These are phyloP conservation scores for Suillus plorans DNA, from an alignment of 768 basidiomycete genomes.

Conservation along the genomic window DNA sequence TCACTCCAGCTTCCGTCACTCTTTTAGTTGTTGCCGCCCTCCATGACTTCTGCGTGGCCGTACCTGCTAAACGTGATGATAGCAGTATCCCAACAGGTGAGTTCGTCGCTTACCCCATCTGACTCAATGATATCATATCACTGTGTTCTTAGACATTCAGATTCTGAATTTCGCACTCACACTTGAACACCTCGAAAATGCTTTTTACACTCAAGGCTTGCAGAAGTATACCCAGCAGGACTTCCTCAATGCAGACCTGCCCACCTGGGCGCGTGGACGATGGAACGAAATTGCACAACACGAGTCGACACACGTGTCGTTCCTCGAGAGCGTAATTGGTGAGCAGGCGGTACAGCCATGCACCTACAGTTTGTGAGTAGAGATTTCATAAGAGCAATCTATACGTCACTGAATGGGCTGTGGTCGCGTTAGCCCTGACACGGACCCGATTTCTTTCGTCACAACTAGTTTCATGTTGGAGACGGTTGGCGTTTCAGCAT, in stretches of 20 bases:
- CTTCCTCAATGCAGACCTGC: constrained; percentile 37
- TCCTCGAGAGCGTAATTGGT: constrained; percentile 27
- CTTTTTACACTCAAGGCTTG: constrained; percentile 33
- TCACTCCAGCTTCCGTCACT: not conserved
- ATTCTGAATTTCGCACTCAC: constrained; percentile 36
- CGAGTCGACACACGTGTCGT: constrained; percentile 44
- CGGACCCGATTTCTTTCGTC: constrained; percentile 43
- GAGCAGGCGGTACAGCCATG: constrained; percentile 13
- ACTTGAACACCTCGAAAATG: constrained; percentile 37
- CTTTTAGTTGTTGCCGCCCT: constrained; percentile 2
- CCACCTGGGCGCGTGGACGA: constrained; percentile 36
- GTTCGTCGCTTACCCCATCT: not conserved
- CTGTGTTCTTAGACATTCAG: constrained; percentile 16
- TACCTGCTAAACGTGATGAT: constrained; percentile 1
- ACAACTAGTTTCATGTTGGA: constrained; percentile 48
- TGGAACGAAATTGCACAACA: constrained; percentile 38
- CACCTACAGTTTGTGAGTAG: constrained; percentile 12
- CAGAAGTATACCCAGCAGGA: constrained; percentile 36
- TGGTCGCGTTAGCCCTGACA: constrained; percentile 34
- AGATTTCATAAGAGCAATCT: not conserved
- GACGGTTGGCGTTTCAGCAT: constrained; percentile 55
- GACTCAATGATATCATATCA: not conserved
- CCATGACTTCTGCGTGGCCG: not conserved
- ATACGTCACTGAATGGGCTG: not conserved
- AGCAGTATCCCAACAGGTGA: constrained; percentile 5